A percentile compares a stretch with the other conserved stretches of the same genome.
phyloP scores from a whole-genome alignment of 2,329 filamentous ascomycete genomes.

The Ophiostoma triangulosporum region DNA sequence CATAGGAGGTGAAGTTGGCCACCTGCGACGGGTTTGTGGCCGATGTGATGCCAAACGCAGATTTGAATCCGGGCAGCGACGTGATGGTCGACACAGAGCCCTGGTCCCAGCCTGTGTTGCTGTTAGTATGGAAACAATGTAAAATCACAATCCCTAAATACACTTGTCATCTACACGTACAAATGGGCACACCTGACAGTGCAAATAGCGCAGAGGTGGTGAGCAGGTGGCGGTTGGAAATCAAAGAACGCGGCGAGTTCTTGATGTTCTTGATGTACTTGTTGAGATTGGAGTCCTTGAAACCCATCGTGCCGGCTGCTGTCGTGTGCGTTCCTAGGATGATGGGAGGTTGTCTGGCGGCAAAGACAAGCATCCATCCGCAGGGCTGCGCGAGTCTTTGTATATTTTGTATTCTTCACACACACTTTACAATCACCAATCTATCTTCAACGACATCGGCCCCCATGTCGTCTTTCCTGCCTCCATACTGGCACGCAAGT shows the following conservation, averaged over 20 bases:
- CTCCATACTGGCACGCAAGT: too few relatives aligned
- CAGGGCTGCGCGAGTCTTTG: not conserved
- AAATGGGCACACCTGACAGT: not conserved
- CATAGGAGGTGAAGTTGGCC: slow-evolving; percentile 9
- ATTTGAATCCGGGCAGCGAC: slow-evolving; percentile 10
- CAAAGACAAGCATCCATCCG: not conserved
- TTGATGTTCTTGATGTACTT: slow-evolving; percentile 1
- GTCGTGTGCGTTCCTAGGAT: not conserved
- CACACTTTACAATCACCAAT: not conserved
- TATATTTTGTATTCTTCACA: not conserved
- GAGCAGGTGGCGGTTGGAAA: not conserved
- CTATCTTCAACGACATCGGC: too few relatives aligned
- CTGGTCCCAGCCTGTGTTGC: slow-evolving; percentile 10
- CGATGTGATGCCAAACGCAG: slow-evolving; percentile 10
- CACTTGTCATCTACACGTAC: not conserved
- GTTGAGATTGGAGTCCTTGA: not conserved
- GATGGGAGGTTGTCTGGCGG: not conserved
- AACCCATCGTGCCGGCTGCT: not conserved
- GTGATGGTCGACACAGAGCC: slow-evolving; percentile 9
- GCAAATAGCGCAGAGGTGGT: not conserved
- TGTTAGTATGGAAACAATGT: not conserved
- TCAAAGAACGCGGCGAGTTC: not conserved
- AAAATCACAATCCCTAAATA: not conserved
- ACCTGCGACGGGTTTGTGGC: slow-evolving; percentile 11
- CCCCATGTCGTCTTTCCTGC: too few relatives aligned